Evolutionary conservation across 257 asterid genomes (phyloP).

Genomic region (Thymus mandschuricus): DNA sequence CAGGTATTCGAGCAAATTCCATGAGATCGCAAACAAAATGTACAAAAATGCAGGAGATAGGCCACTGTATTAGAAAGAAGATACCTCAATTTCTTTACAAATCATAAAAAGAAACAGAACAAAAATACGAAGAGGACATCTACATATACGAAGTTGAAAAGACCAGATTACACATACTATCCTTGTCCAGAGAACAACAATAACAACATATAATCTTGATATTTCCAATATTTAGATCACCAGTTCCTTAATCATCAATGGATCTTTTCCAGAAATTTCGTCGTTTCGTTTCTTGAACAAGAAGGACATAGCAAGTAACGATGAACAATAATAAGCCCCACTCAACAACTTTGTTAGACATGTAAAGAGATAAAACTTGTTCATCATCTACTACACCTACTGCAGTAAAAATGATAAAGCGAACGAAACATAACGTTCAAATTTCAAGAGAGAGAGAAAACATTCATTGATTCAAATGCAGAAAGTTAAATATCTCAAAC

Average conservation of each 20-base stretch:
- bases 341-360: too few relatives aligned
- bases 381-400: not conserved
- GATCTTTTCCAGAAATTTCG: too few relatives aligned
- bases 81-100: constrained; percentile 18
- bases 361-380: not conserved
- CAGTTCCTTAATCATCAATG: not conserved
- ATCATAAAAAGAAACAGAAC: not conserved
- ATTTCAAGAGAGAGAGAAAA: not conserved
- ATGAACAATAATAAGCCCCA: not conserved
- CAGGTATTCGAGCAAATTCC: not conserved
- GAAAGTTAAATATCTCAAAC: constrained; percentile 7
- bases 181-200: not conserved
- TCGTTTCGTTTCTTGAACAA: constrained; percentile 5
- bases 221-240: not conserved
- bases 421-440: not conserved
- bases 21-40: constrained; percentile 8
- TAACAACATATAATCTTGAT: not conserved
- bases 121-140: not conserved
- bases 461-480: not conserved
- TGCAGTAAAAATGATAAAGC: not conserved
- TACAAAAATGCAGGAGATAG: constrained; percentile 8
- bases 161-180: not conserved
- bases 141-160: not conserved
- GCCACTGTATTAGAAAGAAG: not conserved
- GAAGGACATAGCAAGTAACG: not conserved